A percentile compares a stretch with the other conserved stretches of the same genome.
These are phyloP conservation scores for Entonaema liquescens DNA, from an alignment of 495 filamentous ascomycete species.

Conservation along the genomic window DNA sequence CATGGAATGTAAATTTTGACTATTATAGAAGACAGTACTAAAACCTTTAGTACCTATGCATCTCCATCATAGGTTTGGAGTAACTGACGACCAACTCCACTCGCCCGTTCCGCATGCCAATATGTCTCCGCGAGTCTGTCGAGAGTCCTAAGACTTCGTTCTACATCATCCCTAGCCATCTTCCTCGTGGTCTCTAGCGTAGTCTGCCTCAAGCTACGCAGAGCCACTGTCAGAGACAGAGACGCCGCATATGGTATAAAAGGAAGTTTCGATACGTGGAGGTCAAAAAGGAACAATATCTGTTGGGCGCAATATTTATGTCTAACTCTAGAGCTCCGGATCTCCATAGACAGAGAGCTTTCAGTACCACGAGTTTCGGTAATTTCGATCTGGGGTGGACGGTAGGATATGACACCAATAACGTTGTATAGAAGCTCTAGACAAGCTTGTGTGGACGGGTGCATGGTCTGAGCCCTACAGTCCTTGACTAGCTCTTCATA, in stretches of 20 bases:
- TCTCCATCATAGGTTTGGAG: conserved; percentile 1
- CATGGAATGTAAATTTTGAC: too few relatives aligned
- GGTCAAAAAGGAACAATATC: conserved; percentile 9
- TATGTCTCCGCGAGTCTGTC: conserved; percentile 58
- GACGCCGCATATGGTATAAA: conserved; percentile 67
- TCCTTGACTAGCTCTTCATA: conserved; percentile 63
- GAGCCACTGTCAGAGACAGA: conserved; percentile 65
- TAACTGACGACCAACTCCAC: conserved; percentile 52
- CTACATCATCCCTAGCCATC: conserved; percentile 62
- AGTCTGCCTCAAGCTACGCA: conserved; percentile 65
- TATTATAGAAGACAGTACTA: too few relatives aligned
- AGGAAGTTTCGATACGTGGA: conserved; percentile 49
- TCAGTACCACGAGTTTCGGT: background rate
- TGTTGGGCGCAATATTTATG: conserved; percentile 27
- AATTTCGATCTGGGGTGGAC: conserved; percentile 1
- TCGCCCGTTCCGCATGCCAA: conserved; percentile 66
- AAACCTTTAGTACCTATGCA: too few relatives aligned
- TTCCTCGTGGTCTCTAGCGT: conserved; percentile 60
- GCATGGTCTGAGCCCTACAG: conserved; percentile 10
- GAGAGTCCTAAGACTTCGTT: conserved; percentile 58
- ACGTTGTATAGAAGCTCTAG: conserved; percentile 23
- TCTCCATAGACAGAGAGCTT: background rate
- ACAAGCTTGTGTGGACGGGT: conserved; percentile 12
- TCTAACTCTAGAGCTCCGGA: conserved; percentile 10
- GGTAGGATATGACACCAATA: conserved; percentile 31